Percentiles rank a stretch among this genome's conserved stretches.
These are phyloP conservation scores for Sphaerulina populicola DNA, from an alignment of 2,329 filamentous ascomycete genomes.

Conservation along the genomic window DNA sequence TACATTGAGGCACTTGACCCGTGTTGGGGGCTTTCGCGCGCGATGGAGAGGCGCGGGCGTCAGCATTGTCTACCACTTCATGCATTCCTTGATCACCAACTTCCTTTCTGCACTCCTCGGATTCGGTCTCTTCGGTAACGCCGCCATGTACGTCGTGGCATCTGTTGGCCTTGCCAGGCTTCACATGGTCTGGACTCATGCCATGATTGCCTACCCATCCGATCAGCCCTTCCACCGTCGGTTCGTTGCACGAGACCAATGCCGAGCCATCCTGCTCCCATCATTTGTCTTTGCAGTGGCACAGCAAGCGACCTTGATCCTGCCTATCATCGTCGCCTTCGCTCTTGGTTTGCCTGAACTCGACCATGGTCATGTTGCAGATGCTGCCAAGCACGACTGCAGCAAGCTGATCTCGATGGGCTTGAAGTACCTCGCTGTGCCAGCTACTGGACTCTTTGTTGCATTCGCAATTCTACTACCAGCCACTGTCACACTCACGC, in stretches of 20 bases:
- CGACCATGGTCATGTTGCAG: slow-evolving; percentile 23
- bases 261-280: slow-evolving; percentile 61
- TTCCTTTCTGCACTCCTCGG: slow-evolving; percentile 35
- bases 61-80: slow-evolving; percentile 31
- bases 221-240: slow-evolving; percentile 57
- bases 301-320: slow-evolving; percentile 42
- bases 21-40: slow-evolving; percentile 31
- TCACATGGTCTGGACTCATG: slow-evolving; percentile 73
- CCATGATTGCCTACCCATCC: slow-evolving; percentile 66
- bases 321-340: slow-evolving; percentile 45
- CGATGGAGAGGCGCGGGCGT: slow-evolving; percentile 33
- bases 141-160: slow-evolving; percentile 49
- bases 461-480: slow-evolving; percentile 68
- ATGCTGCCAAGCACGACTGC: slow-evolving; percentile 23
- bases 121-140: slow-evolving; percentile 38
- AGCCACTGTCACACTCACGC: slow-evolving; percentile 64
- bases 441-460: slow-evolving; percentile 39
- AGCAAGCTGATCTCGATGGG: slow-evolving; percentile 27
- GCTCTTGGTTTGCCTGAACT: slow-evolving; percentile 40
- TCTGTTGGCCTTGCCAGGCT: slow-evolving; percentile 58
- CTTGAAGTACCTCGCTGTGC: slow-evolving; percentile 38
- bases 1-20: slow-evolving; percentile 45
- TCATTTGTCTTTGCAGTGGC: slow-evolving; percentile 55
- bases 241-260: slow-evolving; percentile 57
- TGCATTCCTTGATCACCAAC: slow-evolving; percentile 26